A percentile compares a stretch with the other conserved stretches of the same genome.
These are phyloP conservation scores for Chlorophyllum brunneum DNA, from an alignment of 768 basidiomycete species.

Conservation along the genomic window DNA sequence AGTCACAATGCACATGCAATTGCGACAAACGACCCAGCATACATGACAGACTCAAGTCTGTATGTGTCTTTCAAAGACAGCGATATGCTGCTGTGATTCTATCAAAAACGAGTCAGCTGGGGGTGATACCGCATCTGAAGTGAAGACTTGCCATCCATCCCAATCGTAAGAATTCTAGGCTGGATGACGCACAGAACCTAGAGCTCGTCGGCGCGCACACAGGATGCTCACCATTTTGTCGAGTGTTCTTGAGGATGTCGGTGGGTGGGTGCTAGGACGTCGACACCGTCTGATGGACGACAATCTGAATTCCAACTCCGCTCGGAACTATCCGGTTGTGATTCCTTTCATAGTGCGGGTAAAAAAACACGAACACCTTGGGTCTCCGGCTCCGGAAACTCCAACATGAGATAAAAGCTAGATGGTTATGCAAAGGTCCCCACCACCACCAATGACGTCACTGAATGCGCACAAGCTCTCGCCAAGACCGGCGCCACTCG, in stretches of 20 bases:
- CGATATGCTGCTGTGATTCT: slow-evolving; percentile 25
- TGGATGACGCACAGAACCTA: slow-evolving; percentile 33
- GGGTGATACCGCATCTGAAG: slow-evolving; percentile 29
- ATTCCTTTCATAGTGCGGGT: too few relatives aligned
- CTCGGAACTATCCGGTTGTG: background rate
- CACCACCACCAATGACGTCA: too few relatives aligned
- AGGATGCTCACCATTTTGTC: slow-evolving; percentile 51
- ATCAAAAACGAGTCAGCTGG: background rate
- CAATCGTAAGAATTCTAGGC: slow-evolving; percentile 21
- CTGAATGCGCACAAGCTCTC: too few relatives aligned
- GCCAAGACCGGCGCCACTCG: too few relatives aligned
- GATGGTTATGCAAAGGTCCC: too few relatives aligned
- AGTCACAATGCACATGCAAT: slow-evolving; percentile 8
- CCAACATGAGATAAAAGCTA: too few relatives aligned
- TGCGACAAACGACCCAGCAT: slow-evolving; percentile 33
- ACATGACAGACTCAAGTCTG: slow-evolving; percentile 28
- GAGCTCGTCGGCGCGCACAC: slow-evolving; percentile 32
- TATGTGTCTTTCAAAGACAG: slow-evolving; percentile 15
- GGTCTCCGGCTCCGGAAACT: too few relatives aligned
- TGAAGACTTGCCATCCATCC: slow-evolving; percentile 52
- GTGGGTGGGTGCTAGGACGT: background rate
- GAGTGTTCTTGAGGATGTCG: slow-evolving; percentile 36
- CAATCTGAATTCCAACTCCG: background rate
- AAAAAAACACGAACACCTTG: too few relatives aligned
- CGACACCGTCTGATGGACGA: background rate